These are phyloP conservation scores for Calonectria honghensis DNA, from an alignment of 2,329 filamentous ascomycete genomes.

Conservation along the genomic window DNA sequence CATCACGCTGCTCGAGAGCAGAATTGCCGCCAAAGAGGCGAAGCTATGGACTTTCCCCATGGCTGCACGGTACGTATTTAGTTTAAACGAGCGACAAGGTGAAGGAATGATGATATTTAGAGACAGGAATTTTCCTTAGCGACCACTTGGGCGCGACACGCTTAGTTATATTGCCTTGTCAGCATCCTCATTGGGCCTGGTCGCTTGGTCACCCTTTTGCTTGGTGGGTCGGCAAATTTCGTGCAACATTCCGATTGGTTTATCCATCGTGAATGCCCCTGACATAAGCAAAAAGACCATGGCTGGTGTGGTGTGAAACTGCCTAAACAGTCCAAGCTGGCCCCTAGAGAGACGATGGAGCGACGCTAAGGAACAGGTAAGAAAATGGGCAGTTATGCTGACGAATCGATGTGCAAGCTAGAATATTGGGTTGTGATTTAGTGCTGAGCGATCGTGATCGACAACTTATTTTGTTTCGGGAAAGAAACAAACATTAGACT, in stretches of 20 bases:
- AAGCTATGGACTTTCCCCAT: neutral
- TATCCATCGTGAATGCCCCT: neutral
- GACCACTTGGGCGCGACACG: neutral
- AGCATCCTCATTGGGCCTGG: conserved; percentile 12
- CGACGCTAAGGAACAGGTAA: neutral
- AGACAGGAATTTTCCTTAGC: neutral
- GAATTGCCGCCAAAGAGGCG: neutral
- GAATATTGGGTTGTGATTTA: neutral
- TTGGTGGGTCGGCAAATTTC: conserved; percentile 5
- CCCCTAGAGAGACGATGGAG: neutral
- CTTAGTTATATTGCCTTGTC: neutral
- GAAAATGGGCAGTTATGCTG: neutral
- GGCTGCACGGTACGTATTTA: neutral
- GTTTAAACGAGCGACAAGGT: neutral
- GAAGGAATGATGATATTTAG: neutral
- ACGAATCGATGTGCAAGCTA: neutral
- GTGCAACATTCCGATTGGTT: conserved; percentile 1
- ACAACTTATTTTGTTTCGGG: neutral
- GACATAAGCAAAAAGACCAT: neutral
- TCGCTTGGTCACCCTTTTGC: neutral
- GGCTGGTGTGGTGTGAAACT: neutral
- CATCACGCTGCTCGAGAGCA: neutral
- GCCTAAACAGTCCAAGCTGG: neutral
- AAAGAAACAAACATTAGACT: neutral
- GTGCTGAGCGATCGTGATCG: neutral